A percentile compares a stretch with the other conserved stretches of the same genome.
Evolutionary conservation across 306 rosid genomes (phyloP).

Genomic region (Potentilla sterilis): DNA sequence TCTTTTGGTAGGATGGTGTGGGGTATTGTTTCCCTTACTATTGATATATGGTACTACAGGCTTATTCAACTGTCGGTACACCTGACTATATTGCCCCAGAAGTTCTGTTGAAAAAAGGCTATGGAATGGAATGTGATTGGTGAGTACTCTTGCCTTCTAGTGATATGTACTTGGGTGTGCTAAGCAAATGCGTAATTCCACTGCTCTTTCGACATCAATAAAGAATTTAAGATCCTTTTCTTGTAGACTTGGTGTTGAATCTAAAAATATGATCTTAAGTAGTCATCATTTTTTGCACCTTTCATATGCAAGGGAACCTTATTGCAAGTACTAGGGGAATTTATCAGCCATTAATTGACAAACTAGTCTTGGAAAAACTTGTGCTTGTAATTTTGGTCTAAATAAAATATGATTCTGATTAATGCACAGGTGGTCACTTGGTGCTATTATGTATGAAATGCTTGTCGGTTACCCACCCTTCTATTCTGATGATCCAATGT

Average conservation of each 20-base stretch:
- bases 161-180: background rate
- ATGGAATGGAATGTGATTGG: conserved; percentile 99
- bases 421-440: conserved; percentile 94
- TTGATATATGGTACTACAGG: conserved; percentile 54
- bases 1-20: background rate
- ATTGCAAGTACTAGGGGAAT: background rate
- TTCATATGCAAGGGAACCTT: background rate
- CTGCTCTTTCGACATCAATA: background rate
- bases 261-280: background rate
- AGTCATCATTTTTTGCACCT: background rate
- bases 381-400: conserved; percentile 8
- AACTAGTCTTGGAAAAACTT: background rate
- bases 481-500: conserved; percentile 98
- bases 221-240: background rate
- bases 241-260: background rate
- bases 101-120: conserved; percentile 97
- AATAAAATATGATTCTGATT: conserved; percentile 20
- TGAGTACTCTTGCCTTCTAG: conserved; percentile 37
- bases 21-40: conserved; percentile 19
- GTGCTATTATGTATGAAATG: conserved; percentile 99
- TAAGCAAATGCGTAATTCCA: background rate
- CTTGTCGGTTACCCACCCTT: conserved; percentile 96
- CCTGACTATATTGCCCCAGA: conserved; percentile 99
- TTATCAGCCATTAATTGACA: background rate
- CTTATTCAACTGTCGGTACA: conserved; percentile 99